Base-by-base conservation (phyloP, 108 stramenopile species). In the Nitzschia sp. region DNA sequence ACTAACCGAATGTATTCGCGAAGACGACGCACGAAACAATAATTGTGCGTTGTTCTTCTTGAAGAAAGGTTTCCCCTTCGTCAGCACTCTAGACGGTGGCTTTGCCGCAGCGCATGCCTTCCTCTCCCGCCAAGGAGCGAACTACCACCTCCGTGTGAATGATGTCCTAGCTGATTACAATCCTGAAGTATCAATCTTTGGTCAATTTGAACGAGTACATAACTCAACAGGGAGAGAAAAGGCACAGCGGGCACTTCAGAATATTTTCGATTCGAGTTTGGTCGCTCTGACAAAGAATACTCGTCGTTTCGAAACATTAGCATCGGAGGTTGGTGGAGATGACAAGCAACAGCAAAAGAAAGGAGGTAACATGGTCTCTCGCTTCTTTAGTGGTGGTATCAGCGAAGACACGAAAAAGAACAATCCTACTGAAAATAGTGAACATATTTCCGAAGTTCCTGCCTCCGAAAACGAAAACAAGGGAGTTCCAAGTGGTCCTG, bases 11-110 rank as follows among this genome's bases (percentile, higher is more conserved):
- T 62, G 63, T 35, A 85, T 85, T 2, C 25, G 26, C 5, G 87
- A 91, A 76, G 93, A 94, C 55, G 79, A 88, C 11, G 79, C 83
- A 32, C 78, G 93, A 22, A 92, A 84, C 25, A 79, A 80, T 32
- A 74, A 63, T 59, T 91, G 90, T 53, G 93, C 94, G 23, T 80
- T 90, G 15, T 95, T 94, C 79, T 94, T 97, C 66, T 29, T 94
- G 23, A 95, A 95, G 70, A 84, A 75, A 66, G 96, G 94, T 0
- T 97, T 94, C 69, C 94, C 94, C 6, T 97, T 92, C 71, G 93
- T 97, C n/a, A 92, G 90, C 17, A 61, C 95, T 16, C 66, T 96
- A n/a, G 88, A 90, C 29, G 96, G 96, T 16, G 94, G 94, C 2
- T 96, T 96, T 68, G 91, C 86, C 26, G 81, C 84, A 13, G 86